These are phyloP conservation scores for Diplodia scrobiculata DNA, from an alignment of 2,329 filamentous ascomycete genomes.

Conservation along the genomic window DNA sequence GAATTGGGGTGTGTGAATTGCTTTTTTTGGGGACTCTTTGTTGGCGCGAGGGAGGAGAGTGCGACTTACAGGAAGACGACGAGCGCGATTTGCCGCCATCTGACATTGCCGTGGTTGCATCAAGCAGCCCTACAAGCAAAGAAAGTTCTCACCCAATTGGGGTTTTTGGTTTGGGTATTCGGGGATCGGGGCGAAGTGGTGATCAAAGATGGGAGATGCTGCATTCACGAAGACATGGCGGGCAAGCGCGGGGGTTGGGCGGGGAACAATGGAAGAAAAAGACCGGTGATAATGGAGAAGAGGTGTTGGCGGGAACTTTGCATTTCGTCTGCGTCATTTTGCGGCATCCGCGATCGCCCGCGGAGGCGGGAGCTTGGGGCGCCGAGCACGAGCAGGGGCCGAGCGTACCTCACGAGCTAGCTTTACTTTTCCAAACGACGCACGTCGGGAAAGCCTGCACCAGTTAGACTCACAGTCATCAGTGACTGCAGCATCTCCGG, in stretches of 20 bases:
- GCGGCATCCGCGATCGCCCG: slow-evolving; percentile 8
- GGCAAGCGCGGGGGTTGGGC: not conserved
- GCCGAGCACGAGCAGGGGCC: not conserved
- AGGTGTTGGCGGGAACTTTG: slow-evolving; percentile 6
- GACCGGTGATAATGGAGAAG: not conserved
- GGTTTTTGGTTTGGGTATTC: not conserved
- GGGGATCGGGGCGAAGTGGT: not conserved
- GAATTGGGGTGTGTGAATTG: not conserved
- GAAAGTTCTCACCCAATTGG: not conserved
- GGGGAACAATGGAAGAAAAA: not conserved
- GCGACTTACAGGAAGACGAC: slow-evolving; percentile 55
- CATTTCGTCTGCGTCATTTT: slow-evolving; percentile 29
- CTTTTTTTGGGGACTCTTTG: not conserved
- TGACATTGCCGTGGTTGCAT: slow-evolving; percentile 52
- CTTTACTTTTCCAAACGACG: not conserved
- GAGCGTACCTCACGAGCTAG: not conserved
- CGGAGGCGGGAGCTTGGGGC: slow-evolving; percentile 9
- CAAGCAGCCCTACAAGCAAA: slow-evolving; percentile 2
- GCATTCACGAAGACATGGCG: slow-evolving; percentile 18
- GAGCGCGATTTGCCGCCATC: slow-evolving; percentile 54
- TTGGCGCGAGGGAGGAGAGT: not conserved
- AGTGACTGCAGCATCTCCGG: not conserved
- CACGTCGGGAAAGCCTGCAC: not conserved
- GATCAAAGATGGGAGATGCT: not conserved
- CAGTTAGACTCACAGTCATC: not conserved